Evolutionary conservation across 805 yeast genomes (phyloP), one percentile per base, ranked within the genome.

Genomic region (Danielozyma ontarioensis): DNA sequence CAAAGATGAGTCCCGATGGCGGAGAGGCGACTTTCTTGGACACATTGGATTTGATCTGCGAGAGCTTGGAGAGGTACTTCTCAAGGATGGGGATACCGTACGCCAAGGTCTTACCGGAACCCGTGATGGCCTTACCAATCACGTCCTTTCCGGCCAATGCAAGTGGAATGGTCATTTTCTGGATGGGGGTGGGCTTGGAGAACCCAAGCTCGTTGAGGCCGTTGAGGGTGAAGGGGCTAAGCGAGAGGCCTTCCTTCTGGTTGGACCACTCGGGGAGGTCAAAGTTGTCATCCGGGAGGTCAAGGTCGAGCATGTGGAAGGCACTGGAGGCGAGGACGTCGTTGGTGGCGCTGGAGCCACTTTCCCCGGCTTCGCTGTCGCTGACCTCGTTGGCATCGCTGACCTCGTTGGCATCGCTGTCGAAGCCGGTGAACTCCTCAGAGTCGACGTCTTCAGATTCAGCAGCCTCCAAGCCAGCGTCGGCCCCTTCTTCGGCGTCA

Each of bases 61-160:
- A 40, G 21, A 48, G 32, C 7, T 57, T 55, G 12, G 45, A 36
- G 13, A 78, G 46, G 37, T 75, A 72, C 38, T 70, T 74, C 51
- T 90, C 96, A 39, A 93, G 57, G 18, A 94, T 80, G 7, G 98
- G 97, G 17, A 93, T 76, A 29, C 96, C 96, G 56, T 86, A 93
- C 0, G 98, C 99, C 37, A 89, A 65, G 0, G 98, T 93, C 55
- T 93, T 93, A 70, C 98, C 98, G 1, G 96, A 85, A 55, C 98
- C 98, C 1, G 98, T 93, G 8, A 93, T 82, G 12, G 98, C 98
- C 53, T 90, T 93, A 35, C 98, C 98, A 44, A 93, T 79, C 3
- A 93, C 75, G 59, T 93, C 97, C 23, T 68, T 70, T 4, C 89
- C 94, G 18, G 68, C 65, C 11, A 86, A 37, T 2, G 90, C 86